Percentiles rank a stretch among this genome's conserved stretches.
phyloP scores from a whole-genome alignment of 108 stramenopile genomes.

The Ochromonas danica region DNA sequence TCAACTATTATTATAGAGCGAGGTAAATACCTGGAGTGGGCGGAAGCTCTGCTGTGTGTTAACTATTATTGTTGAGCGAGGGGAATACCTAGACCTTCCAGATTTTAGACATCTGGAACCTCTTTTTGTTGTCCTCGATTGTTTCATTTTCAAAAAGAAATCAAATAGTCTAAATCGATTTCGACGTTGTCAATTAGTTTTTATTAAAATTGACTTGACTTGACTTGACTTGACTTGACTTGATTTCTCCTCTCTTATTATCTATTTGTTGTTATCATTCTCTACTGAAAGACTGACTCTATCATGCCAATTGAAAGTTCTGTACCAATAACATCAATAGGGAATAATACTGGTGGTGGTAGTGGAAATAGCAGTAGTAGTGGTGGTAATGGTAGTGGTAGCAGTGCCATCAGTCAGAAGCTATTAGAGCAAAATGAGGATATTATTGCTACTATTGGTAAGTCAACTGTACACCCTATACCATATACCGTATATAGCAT shows the following conservation, averaged over 20 bases:
- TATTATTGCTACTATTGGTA: slow-evolving; percentile 19
- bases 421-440: slow-evolving; percentile 35
- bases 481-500: background rate
- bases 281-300: background rate
- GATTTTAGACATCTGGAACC: too few species aligned
- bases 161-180: background rate
- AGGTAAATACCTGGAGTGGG: too few species aligned
- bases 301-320: background rate
- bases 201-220: background rate
- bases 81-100: too few species aligned
- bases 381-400: too few species aligned
- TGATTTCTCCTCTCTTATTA: background rate
- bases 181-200: background rate
- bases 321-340: background rate
- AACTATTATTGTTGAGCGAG: too few species aligned
- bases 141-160: background rate
- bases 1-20: too few species aligned
- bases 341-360: background rate
- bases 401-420: background rate
- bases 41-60: too few species aligned
- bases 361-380: too few species aligned
- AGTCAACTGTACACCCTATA: background rate
- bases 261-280: background rate
- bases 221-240: background rate
- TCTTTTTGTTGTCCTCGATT: background rate